Base-by-base conservation (phyloP, 2,329 filamentous ascomycete genomes). In the Ophiostoma triangulosporum region DNA sequence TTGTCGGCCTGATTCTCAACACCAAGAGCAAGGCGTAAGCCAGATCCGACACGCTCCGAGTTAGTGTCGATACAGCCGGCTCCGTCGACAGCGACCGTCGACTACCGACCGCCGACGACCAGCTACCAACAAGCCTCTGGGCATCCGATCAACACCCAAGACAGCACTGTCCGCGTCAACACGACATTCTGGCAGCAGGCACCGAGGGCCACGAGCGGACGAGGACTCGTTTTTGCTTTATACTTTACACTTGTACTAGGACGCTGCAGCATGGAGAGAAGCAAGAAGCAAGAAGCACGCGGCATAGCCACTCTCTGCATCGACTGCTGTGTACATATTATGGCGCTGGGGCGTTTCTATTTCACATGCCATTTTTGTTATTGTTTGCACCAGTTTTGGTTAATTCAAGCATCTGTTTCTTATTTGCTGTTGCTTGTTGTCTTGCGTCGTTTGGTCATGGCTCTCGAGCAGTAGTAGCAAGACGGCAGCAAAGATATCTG, bases 1-100 rank as follows among this genome's bases (percentile, higher is more conserved):
- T 96, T 65, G 90, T 96, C 57, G 88, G 87, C 54, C 79, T 96
- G 43, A 91, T 96, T 65, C 78, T 96, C 65, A 95, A 95, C 78
- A 93, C 88, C 58, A 88, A 88, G 74, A 83, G 77, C 73, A 81
- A 76, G 70, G 80, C 77, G 59, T 81, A 69, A 20, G 29, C 31
- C 11, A 14, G 20, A n/a, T n/a, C 8, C 12, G 43, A n/a, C 29
- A 17, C 3, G 2, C 9, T 6, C 40, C 32, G 17, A 38, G 43
- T 8, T n/a, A 17, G 26, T 29, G n/a, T 15, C 15, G 26, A 14
- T 14, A 26, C 20, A 15, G 40, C 11, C 24, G 4, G 32, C 32
- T 1, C 32, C 32, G 4, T 14, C 8, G 7, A 33, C 2, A 33
- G 4, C 32, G 9, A 35, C 33, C 33, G n/a, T 6, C 32, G 32